Percentiles rank a stretch among this genome's conserved stretches.
These are phyloP conservation scores for Aspergillus felis DNA, from an alignment of 2,329 filamentous ascomycete genomes.

Conservation along the genomic window DNA sequence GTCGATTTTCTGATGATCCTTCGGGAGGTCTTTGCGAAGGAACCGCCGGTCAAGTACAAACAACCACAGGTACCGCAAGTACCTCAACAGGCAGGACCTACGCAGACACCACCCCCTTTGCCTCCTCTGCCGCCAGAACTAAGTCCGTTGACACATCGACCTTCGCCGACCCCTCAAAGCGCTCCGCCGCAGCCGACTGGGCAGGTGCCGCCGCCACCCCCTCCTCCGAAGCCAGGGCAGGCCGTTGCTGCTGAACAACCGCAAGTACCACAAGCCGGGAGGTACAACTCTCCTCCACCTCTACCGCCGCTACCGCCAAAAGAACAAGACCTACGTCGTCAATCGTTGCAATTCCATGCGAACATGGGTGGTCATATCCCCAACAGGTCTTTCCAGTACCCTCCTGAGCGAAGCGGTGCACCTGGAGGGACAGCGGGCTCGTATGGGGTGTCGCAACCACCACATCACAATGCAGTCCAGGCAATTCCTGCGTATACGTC, in stretches of 20 bases:
- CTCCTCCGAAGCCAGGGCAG: constrained; percentile 37
- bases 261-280: constrained; percentile 18
- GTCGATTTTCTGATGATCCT: constrained; percentile 78
- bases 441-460: constrained; percentile 2
- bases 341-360: constrained; percentile 11
- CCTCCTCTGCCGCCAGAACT: constrained; percentile 68
- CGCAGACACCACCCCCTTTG: constrained; percentile 59
- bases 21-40: constrained; percentile 85
- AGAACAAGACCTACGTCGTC: constrained; percentile 19
- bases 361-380: constrained; percentile 4
- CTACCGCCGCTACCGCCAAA: constrained; percentile 39
- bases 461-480: neutral
- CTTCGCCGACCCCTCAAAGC: constrained; percentile 22
- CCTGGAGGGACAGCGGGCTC: constrained; percentile 7
- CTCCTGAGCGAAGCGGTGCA: constrained; percentile 26
- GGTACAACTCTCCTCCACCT: constrained; percentile 29
- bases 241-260: constrained; percentile 11
- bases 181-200: constrained; percentile 9
- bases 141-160: constrained; percentile 34
- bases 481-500: constrained; percentile 13
- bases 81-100: constrained; percentile 28
- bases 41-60: constrained; percentile 82
- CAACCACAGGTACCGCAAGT: constrained; percentile 42
- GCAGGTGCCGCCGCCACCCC: constrained; percentile 31
- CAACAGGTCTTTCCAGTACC: constrained; percentile 21